Percentiles rank a stretch among this genome's conserved stretches.
Evolutionary conservation across 2,329 filamentous ascomycete species (phyloP).

Genomic region (Aspergillus sp.): DNA sequence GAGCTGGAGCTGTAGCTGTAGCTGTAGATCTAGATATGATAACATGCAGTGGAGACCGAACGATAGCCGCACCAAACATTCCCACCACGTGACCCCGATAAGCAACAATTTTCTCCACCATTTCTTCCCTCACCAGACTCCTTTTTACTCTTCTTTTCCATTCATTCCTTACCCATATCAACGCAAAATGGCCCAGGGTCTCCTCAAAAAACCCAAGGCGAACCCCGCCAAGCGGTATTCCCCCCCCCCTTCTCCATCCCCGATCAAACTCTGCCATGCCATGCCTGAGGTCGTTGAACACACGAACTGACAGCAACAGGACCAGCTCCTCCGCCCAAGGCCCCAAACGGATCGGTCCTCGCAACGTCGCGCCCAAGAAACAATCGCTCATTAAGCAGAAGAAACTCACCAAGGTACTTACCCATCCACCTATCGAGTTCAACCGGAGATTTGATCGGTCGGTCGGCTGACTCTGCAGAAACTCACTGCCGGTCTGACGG

Average conservation of each 20-base stretch:
- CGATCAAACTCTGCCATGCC: background rate
- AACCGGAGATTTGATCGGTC: background rate
- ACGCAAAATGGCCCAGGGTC: conserved; percentile 17
- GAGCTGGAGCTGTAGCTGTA: no score
- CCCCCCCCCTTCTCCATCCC: background rate
- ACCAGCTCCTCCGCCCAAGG: conserved; percentile 31
- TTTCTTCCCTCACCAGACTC: background rate
- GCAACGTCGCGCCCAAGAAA: conserved; percentile 67
- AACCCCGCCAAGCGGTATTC: conserved; percentile 37
- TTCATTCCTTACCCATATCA: background rate
- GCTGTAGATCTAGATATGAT: no score
- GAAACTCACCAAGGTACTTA: conserved; percentile 59
- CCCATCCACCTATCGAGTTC: background rate
- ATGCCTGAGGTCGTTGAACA: no score
- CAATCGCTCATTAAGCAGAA: conserved; percentile 57
- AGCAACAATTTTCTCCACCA: conserved; percentile 16
- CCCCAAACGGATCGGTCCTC: conserved; percentile 55
- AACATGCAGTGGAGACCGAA: background rate
- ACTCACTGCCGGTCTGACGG: conserved; percentile 59
- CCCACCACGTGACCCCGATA: conserved; percentile 19
- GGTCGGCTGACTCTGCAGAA: conserved; percentile 41
- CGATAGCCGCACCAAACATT: no score
- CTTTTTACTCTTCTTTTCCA: background rate
- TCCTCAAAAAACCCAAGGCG: conserved; percentile 45
- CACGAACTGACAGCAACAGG: conserved; percentile 8